phyloP scores from a whole-genome alignment of 169 alveolate species.

The Eimeria tenella region DNA sequence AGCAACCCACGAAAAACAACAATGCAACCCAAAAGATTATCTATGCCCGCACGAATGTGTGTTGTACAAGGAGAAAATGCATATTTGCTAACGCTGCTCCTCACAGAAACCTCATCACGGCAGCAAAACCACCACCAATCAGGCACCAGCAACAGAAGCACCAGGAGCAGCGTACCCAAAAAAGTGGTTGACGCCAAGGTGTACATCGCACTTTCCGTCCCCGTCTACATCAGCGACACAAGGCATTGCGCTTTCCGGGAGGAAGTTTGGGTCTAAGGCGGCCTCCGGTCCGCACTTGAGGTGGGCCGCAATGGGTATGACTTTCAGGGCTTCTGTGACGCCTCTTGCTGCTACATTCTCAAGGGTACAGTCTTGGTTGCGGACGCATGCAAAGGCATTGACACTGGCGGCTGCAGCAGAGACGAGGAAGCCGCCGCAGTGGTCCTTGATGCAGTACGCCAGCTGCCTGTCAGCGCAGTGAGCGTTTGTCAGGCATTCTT shows the following conservation, averaged over 20 bases:
- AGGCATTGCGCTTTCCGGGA: slow-evolving; percentile 82
- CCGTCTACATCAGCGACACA: slow-evolving; percentile 83
- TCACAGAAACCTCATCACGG: not conserved
- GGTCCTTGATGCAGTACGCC: slow-evolving; percentile 77
- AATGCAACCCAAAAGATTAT: not conserved
- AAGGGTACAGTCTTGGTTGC: slow-evolving; percentile 69
- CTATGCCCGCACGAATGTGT: too few relatives aligned
- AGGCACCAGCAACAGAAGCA: slow-evolving; percentile 2
- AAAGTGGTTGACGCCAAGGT: slow-evolving; percentile 81
- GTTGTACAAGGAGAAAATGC: too few relatives aligned
- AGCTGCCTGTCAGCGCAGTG: slow-evolving; percentile 76
- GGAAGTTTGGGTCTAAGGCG: slow-evolving; percentile 84
- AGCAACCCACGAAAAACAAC: not conserved
- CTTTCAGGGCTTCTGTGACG: slow-evolving; percentile 81
- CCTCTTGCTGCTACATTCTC: slow-evolving; percentile 69
- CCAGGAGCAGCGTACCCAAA: slow-evolving; percentile 73
- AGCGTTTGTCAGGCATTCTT: slow-evolving; percentile 76
- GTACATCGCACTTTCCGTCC: slow-evolving; percentile 82
- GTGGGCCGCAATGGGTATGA: slow-evolving; percentile 82
- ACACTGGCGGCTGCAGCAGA: slow-evolving; percentile 77
- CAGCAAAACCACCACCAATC: not conserved
- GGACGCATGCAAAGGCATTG: slow-evolving; percentile 73
- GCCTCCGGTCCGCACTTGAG: slow-evolving; percentile 84
- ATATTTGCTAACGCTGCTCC: too few relatives aligned
- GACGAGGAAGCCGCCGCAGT: slow-evolving; percentile 78